Conservation (phyloP, 352 stramenopile genomes). For the Globisporangium iwayamae region DNA sequence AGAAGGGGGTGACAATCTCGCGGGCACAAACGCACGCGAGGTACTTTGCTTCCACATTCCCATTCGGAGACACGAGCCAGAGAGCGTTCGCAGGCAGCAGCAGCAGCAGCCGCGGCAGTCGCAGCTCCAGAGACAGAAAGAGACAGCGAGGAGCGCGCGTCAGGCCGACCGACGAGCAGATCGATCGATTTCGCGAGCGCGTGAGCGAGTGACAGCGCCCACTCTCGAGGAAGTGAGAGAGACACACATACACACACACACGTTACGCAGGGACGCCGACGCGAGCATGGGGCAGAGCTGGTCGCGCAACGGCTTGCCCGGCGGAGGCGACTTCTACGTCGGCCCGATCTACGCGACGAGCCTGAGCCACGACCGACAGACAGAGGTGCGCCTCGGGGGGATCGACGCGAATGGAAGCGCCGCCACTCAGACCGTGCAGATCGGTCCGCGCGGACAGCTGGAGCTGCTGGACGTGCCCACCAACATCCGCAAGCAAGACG, state of each 20-base stretch:
- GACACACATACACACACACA: not conserved
- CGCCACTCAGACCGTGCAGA: slow-evolving; percentile 52
- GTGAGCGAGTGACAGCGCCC: not conserved
- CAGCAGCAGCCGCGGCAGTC: slow-evolving; percentile 1
- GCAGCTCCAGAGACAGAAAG: slow-evolving; percentile 4
- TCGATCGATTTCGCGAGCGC: not conserved
- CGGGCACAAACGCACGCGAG: slow-evolving; percentile 16
- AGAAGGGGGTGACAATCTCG: not conserved
- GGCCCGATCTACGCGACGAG: slow-evolving; percentile 81
- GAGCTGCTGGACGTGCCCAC: slow-evolving; percentile 55
- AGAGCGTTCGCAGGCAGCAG: not conserved
- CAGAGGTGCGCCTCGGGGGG: slow-evolving; percentile 67
- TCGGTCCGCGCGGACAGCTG: slow-evolving; percentile 65
- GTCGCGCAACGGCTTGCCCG: slow-evolving; percentile 54
- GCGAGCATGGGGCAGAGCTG: slow-evolving; percentile 54
- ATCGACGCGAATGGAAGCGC: slow-evolving; percentile 25
- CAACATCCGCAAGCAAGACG: slow-evolving; percentile 56
- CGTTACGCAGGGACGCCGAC: not conserved
- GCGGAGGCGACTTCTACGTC: slow-evolving; percentile 77
- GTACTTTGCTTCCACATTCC: slow-evolving; percentile 20
- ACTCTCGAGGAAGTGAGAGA: slow-evolving; percentile 1
- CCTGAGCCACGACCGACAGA: slow-evolving; percentile 83
- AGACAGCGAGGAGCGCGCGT: slow-evolving; percentile 4
- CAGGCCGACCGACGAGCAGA: not conserved
- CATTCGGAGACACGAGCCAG: not conserved